Evolutionary conservation across 2,329 filamentous ascomycete species (phyloP), one percentile per base, ranked within the genome.

Genomic region (Pseudogymnoascus sp.): DNA sequence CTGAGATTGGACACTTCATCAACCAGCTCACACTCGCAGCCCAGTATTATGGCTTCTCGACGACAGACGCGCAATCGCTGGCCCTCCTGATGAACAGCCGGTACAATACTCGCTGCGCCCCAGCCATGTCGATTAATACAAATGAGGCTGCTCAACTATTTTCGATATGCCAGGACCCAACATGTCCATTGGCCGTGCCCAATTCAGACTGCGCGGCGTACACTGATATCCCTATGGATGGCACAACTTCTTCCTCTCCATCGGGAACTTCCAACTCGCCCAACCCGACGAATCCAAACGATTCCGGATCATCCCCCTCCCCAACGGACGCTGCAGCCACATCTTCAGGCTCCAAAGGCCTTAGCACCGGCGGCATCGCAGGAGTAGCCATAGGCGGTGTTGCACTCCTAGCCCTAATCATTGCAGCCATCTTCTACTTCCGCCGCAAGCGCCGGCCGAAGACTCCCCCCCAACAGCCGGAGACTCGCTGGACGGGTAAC

Each of bases 1-100:
- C 66, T 1, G 64, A 73, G 25, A 62, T 73, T 6, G 70, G 67
- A 5, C 69, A 74, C 55, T 73, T 74, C 62, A 71, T 74, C 60
- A 62, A 70, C 7, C 71, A 74, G 44, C 65, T 74, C 39, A 68
- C 66, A 2, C 27, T 63, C 7, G 63, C 71, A 6, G 68, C 66
- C 44, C 62, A 61, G 29, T 65, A 67, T n/a, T 71, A 64, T 44
- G 71, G 71, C 35, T 72, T 74, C 63, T 70, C 70, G 2, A 64
- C 67, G 1, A 31, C 66, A 31, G 72, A 74, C 59, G 66, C 65
- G 1, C 13, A 64, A 12, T 68, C 68, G 4, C 62, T 73, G 1
- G 60, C 59, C 17, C 65, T 48, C 6, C 44, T 35, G 7, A 68
- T 73, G 68, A 72, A 73, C 42, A 61, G 60, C 9, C 62, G 65